phyloP scores from a whole-genome alignment of 805 yeast species.

The Sungouiozyma intestinalis region DNA sequence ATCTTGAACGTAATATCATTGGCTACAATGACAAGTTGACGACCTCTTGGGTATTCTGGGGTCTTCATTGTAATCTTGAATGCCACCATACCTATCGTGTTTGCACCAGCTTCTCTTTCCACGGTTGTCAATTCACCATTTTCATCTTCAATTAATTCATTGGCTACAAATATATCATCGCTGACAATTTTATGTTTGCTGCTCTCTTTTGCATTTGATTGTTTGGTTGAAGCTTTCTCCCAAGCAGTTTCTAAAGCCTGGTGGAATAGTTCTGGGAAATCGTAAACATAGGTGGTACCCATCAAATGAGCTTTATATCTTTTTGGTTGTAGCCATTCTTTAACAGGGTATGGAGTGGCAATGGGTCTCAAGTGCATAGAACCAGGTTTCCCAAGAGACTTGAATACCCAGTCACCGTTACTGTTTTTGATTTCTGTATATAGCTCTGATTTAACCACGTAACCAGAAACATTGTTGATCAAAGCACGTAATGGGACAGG shows the following conservation, averaged over 20 bases:
- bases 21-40: conserved; percentile 86
- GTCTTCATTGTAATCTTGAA: conserved; percentile 86
- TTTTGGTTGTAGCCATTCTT: conserved; percentile 96
- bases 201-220: conserved; percentile 1
- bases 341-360: conserved; percentile 92
- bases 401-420: conserved; percentile 94
- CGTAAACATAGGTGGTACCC: conserved; percentile 98
- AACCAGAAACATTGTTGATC: conserved; percentile 93
- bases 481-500: conserved; percentile 95
- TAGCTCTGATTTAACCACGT: conserved; percentile 89
- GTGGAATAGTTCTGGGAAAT: conserved; percentile 97
- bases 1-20: conserved; percentile 96
- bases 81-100: conserved; percentile 95
- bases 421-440: conserved; percentile 90
- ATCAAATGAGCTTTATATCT: conserved; percentile 96
- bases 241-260: conserved; percentile 82
- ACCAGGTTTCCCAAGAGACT: conserved; percentile 89
- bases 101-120: conserved; percentile 92
- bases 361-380: conserved; percentile 95
- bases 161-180: conserved; percentile 65
- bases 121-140: conserved; percentile 72
- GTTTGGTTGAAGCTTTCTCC: conserved; percentile 39
- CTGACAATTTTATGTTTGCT: conserved; percentile 3
- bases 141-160: conserved; percentile 81
- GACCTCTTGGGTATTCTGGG: conserved; percentile 94